Conservation (phyloP, 1,284 basidiomycete genomes). For the Volvariella volvacea region DNA sequence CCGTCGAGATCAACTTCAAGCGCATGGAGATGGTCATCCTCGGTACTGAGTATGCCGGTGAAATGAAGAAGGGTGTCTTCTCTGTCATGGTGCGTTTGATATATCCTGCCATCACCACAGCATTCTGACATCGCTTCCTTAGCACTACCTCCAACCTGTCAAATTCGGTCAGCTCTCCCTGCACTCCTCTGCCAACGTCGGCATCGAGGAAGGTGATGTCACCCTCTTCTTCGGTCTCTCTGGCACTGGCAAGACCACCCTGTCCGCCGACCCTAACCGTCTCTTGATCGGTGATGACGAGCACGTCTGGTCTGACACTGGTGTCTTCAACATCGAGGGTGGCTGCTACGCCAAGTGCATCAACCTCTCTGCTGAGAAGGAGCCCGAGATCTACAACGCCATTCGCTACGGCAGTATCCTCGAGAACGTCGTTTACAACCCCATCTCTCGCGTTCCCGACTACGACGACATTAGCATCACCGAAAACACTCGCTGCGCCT, state of each 20-base stretch:
- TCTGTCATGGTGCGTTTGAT: conserved; percentile 78
- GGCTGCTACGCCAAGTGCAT: conserved; percentile 99
- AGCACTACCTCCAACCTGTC: conserved; percentile 98
- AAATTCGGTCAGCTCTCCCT: conserved; percentile 98
- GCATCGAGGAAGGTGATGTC: conserved; percentile 84
- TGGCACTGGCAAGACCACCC: conserved; percentile 97
- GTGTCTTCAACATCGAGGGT: conserved; percentile 99
- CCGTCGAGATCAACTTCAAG: conserved; percentile 99
- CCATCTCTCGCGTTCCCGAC: conserved; percentile 80
- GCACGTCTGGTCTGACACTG: conserved; percentile 96
- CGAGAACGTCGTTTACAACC: conserved; percentile 99
- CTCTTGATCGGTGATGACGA: conserved; percentile 95
- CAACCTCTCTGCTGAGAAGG: conserved; percentile 94
- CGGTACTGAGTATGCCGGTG: conserved; percentile 98
- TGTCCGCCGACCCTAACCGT: conserved; percentile 89
- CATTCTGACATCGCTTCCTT: conserved; percentile 9
- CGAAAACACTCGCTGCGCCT: conserved; percentile 98
- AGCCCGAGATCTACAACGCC: conserved; percentile 96
- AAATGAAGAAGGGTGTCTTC: conserved; percentile 99
- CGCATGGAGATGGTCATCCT: conserved; percentile 99
- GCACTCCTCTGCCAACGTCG: conserved; percentile 99
- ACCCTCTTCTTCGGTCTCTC: conserved; percentile 99
- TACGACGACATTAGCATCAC: conserved; percentile 97
- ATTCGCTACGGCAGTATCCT: conserved; percentile 96
- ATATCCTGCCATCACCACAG: conserved; percentile 1